Evolutionary conservation across 2,329 filamentous ascomycete genomes (phyloP).

Genomic region (Amphichorda felina): DNA sequence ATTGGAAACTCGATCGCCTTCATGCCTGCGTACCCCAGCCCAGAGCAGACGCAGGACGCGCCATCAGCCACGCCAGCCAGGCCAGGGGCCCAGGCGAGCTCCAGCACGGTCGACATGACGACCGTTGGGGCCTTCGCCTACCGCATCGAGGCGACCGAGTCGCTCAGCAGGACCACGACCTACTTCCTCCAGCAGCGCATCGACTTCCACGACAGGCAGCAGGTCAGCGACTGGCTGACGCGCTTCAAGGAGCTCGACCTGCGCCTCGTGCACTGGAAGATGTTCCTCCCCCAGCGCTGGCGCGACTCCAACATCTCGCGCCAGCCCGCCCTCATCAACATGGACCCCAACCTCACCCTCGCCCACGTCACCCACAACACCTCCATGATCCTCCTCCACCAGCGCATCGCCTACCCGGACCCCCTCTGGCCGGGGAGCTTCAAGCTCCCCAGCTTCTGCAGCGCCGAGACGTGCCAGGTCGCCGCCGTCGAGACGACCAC

Average conservation of each 20-base stretch:
- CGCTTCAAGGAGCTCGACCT: conserved; percentile 35
- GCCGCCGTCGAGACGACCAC: conserved; percentile 32
- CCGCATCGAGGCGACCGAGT: conserved; percentile 33
- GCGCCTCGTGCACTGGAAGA: conserved; percentile 31
- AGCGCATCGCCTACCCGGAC: conserved; percentile 35
- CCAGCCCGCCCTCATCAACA: too few relatives aligned
- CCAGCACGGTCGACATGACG: conserved; percentile 17
- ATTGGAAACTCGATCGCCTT: conserved; percentile 27
- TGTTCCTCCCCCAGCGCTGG: conserved; percentile 29
- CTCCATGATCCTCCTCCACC: conserved; percentile 35
- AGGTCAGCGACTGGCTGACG: conserved; percentile 30
- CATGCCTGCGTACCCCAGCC: conserved; percentile 17
- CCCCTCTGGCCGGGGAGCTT: conserved; percentile 16
- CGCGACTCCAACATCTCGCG: conserved; percentile 19
- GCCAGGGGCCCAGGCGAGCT: conserved; percentile 2
- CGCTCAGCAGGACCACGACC: conserved; percentile 27
- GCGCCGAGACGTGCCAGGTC: conserved; percentile 33
- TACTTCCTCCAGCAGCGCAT: conserved; percentile 32
- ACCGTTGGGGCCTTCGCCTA: conserved; percentile 33
- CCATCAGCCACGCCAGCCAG: background rate
- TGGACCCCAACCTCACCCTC: conserved; percentile 36
- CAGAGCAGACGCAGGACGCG: conserved; percentile 7
- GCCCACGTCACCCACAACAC: conserved; percentile 37
- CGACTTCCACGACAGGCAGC: conserved; percentile 22
- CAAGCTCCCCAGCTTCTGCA: conserved; percentile 28